Conservation (phyloP, 331 rosid genomes). For the Malus hybrid region DNA sequence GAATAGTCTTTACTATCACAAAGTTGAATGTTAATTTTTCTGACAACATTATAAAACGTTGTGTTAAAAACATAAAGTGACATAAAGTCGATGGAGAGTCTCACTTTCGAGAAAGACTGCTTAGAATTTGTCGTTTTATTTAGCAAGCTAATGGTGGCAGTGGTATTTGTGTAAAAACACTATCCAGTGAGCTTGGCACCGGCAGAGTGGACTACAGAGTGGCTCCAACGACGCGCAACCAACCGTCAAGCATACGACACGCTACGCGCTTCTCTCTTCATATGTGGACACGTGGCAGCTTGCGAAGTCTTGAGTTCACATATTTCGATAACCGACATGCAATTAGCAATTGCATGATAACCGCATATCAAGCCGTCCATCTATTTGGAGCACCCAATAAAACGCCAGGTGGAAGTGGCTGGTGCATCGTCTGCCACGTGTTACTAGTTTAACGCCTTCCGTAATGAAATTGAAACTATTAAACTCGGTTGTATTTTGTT, state of each 20-base stretch:
- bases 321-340: slow-evolving; percentile 25
- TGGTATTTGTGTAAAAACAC: slow-evolving; percentile 8
- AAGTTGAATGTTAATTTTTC: no score
- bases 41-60: no score
- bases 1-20: no score
- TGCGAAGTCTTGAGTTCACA: slow-evolving; percentile 13
- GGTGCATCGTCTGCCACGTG: slow-evolving; percentile 11
- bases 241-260: slow-evolving; percentile 17
- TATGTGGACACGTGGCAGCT: slow-evolving; percentile 3
- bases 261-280: slow-evolving; percentile 1
- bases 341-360: not conserved
- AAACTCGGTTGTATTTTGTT: not conserved
- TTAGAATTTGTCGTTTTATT: no score
- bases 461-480: not conserved
- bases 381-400: not conserved
- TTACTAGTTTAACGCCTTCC: not conserved
- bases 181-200: slow-evolving; percentile 5
- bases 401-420: not conserved
- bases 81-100: no score
- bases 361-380: slow-evolving; percentile 14
- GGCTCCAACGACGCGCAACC: slow-evolving; percentile 9
- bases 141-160: not conserved
- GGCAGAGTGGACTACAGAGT: not conserved
- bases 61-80: no score
- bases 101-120: no score